Evolutionary conservation across 768 basidiomycete genomes (phyloP).

Genomic region (Trichaptum fuscoviolaceum): DNA sequence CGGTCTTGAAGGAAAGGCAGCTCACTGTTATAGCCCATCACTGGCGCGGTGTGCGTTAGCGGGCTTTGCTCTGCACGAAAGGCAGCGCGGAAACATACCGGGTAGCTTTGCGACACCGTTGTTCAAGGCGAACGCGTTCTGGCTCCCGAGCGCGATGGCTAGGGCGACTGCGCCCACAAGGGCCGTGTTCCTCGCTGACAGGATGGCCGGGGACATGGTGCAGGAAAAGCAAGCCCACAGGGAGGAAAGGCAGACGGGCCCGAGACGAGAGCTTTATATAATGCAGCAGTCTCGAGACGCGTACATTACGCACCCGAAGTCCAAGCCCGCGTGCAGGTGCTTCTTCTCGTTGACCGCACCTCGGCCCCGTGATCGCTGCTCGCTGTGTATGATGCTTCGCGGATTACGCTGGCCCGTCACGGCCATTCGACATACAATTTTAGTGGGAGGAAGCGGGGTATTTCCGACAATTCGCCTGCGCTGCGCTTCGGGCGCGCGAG

Average conservation of each 20-base stretch:
- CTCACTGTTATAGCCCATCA: constrained; percentile 63
- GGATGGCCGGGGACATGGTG: background rate
- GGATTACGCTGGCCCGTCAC: background rate
- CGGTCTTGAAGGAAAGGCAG: constrained; percentile 6
- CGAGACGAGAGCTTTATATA: background rate
- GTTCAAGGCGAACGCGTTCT: constrained; percentile 11
- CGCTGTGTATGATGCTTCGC: background rate
- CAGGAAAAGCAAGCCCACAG: background rate
- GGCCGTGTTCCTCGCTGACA: background rate
- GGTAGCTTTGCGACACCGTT: constrained; percentile 31
- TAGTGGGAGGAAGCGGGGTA: background rate
- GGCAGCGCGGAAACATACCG: constrained; percentile 19
- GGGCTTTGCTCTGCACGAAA: constrained; percentile 4
- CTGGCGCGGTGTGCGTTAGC: constrained; percentile 24
- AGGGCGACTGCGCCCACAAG: background rate
- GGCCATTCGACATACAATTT: background rate
- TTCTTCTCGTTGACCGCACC: background rate
- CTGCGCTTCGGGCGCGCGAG: background rate
- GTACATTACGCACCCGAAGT: background rate
- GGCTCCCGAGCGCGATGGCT: background rate
- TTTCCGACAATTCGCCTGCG: background rate
- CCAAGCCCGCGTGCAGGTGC: background rate
- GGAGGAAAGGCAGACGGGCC: background rate
- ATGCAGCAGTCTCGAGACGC: background rate
- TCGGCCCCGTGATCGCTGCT: background rate